These are phyloP conservation scores for Mortierella polycephala DNA, from an alignment of 371 early-diverging fungal genomes.

Conservation along the genomic window DNA sequence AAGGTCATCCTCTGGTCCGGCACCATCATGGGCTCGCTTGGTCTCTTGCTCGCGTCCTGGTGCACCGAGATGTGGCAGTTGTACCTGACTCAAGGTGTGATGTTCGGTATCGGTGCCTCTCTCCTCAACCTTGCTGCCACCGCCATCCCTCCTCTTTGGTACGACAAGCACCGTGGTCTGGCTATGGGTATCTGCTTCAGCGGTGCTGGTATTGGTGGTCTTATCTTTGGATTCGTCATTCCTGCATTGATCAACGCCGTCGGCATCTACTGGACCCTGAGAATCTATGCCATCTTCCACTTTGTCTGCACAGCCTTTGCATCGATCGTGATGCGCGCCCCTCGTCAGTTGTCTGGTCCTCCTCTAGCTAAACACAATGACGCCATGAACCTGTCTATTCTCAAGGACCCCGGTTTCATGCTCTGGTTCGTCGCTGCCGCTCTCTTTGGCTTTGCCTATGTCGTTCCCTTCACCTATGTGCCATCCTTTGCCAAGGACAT, in stretches of 20 bases:
- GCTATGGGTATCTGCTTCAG: conserved; percentile 81
- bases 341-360: conserved; percentile 50
- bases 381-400: conserved; percentile 39
- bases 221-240: conserved; percentile 67
- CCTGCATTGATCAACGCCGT: conserved; percentile 61
- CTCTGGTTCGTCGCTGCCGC: conserved; percentile 44
- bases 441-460: conserved; percentile 41
- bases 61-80: conserved; percentile 74
- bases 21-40: conserved; percentile 61
- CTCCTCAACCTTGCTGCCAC: conserved; percentile 77
- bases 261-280: conserved; percentile 73
- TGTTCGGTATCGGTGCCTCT: conserved; percentile 76
- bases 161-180: conserved; percentile 69
- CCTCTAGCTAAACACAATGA: conserved; percentile 48
- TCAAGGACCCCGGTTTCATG: conserved; percentile 52
- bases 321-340: conserved; percentile 61
- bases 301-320: conserved; percentile 62
- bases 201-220: conserved; percentile 79
- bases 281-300: conserved; percentile 68
- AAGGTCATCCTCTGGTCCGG: conserved; percentile 63
- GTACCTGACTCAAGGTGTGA: conserved; percentile 74
- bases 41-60: conserved; percentile 72
- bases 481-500: conserved; percentile 42
- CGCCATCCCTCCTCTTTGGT: conserved; percentile 78
- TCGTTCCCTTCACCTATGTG: conserved; percentile 41